Conservation (phyloP, 2,329 filamentous ascomycete species). For the Monascus ruber region DNA sequence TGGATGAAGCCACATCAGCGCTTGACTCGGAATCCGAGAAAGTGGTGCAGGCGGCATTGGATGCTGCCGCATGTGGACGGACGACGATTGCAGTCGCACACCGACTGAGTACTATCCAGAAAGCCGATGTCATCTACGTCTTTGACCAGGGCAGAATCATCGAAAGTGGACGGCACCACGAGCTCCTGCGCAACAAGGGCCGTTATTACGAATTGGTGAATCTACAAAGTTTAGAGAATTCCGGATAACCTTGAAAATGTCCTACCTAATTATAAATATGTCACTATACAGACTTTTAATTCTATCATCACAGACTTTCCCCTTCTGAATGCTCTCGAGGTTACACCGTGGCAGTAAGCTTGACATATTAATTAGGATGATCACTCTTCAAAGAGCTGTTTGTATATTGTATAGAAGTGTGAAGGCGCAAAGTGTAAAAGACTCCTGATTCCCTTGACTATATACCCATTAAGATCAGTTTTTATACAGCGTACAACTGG, state of each 20-base stretch:
- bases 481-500: too few relatives aligned
- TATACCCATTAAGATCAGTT: too few relatives aligned
- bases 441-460: too few relatives aligned
- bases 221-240: constrained; percentile 63
- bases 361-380: too few relatives aligned
- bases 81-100: constrained; percentile 95
- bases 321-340: too few relatives aligned
- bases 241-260: constrained; percentile 10
- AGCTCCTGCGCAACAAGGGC: constrained; percentile 58
- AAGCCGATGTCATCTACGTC: constrained; percentile 92
- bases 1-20: constrained; percentile 62
- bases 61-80: constrained; percentile 69
- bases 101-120: constrained; percentile 81
- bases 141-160: constrained; percentile 82
- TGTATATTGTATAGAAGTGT: too few relatives aligned
- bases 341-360: too few relatives aligned
- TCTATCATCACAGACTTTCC: too few relatives aligned
- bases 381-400: too few relatives aligned
- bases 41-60: constrained; percentile 57
- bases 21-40: constrained; percentile 40
- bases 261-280: too few relatives aligned
- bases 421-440: too few relatives aligned
- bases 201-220: constrained; percentile 71
- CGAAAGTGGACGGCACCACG: constrained; percentile 68
- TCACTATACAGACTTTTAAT: too few relatives aligned